phyloP scores from a whole-genome alignment of 2,329 filamentous ascomycete genomes.

The Clonostachys byssicola region DNA sequence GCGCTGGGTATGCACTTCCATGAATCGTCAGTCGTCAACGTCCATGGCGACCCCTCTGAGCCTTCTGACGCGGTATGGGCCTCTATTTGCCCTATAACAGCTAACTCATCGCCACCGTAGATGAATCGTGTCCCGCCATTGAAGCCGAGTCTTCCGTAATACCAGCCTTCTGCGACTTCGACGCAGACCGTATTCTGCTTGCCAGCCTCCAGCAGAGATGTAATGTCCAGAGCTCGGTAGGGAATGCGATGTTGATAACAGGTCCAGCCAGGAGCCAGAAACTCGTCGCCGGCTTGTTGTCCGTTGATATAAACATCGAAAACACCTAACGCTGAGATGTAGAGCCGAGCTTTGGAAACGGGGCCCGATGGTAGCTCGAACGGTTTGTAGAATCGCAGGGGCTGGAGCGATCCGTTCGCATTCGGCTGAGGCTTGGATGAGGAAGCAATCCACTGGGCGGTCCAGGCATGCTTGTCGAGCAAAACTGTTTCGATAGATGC shows the following conservation, averaged over 20 bases:
- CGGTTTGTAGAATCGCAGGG: neutral
- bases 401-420: neutral
- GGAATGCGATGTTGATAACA: slow-evolving; percentile 42
- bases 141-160: slow-evolving; percentile 21
- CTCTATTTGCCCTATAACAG: slow-evolving; percentile 29
- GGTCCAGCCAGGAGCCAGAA: slow-evolving; percentile 47
- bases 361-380: neutral
- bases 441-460: neutral
- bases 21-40: slow-evolving; percentile 22
- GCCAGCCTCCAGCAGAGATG: slow-evolving; percentile 20
- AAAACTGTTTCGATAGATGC: too few relatives aligned
- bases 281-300: slow-evolving; percentile 25
- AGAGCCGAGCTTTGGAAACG: neutral
- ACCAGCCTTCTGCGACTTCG: slow-evolving; percentile 48
- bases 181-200: slow-evolving; percentile 28
- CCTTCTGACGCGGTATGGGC: slow-evolving; percentile 21
- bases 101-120: slow-evolving; percentile 26
- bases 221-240: slow-evolving; percentile 50
- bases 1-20: slow-evolving; percentile 33
- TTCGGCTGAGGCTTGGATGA: neutral
- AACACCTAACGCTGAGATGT: neutral
- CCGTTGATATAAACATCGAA: slow-evolving; percentile 20
- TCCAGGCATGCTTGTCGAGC: too few relatives aligned
- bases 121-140: slow-evolving; percentile 13
- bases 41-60: slow-evolving; percentile 2